Evolutionary conservation across 768 basidiomycete genomes (phyloP), one percentile per base, ranked within the genome.

Genomic region (Neoboletus brunneissimus): DNA sequence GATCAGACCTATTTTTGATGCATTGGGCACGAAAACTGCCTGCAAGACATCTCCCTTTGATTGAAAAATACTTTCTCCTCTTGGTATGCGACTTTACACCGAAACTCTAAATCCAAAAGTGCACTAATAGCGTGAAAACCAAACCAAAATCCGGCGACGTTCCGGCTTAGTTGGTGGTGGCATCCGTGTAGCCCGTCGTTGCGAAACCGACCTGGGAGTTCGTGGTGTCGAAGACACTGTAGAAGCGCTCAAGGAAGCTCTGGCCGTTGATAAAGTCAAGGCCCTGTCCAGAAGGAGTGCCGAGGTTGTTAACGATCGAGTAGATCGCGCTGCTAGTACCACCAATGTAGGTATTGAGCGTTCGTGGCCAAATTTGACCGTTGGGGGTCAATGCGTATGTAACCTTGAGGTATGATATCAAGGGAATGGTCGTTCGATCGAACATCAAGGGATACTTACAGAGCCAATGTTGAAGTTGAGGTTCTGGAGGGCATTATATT

Each of bases 141-240:
- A 18, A 44, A 15, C 8, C 15, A 11, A 32, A 13, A 25, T 5
- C 20, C 18, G 9, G 16, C 2, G 4, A 29, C 1, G 10, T n/a
- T 32, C 50, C 16, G 7, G 22, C 32, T 52, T 59, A 73, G 67
- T 72, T 72, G 51, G 60, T 68, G 49, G 64, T 72, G 23, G 71
- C 62, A 46, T 51, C 38, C 27, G 73, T 74, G 65, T 61, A 69
- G 10, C 27, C 25, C 16, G 73, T 73, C 27, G 53, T 56, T 23
- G 68, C 65, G 25, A 69, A 71, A 25, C 70, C 55, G 67, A 66
- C 37, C 61, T 74, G 81, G 48, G 67, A 70, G 73, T 83, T 81
- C 43, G 76, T 67, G 44, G 85, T 83, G 64, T 88, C 86, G 64
- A 73, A 87, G 37, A 86, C 85, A 31, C 80, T 75, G 73, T 87